Evolutionary conservation across 768 basidiomycete genomes (phyloP).

Genomic region (Tulasnella sp.): DNA sequence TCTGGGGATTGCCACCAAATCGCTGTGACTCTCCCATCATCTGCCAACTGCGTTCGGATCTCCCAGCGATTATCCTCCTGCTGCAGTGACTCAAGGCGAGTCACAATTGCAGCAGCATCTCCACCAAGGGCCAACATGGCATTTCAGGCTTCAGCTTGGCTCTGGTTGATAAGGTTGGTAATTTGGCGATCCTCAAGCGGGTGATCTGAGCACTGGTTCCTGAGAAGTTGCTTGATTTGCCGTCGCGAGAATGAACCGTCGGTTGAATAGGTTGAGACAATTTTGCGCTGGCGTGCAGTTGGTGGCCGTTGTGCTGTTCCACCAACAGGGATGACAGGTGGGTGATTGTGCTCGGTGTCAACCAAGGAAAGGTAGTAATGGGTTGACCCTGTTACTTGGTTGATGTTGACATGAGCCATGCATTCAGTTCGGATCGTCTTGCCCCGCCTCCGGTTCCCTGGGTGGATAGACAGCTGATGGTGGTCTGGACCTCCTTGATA

Average conservation of each 20-base stretch:
- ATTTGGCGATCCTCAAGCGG: conserved; percentile 39
- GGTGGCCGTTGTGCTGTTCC: conserved; percentile 32
- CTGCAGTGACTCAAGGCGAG: conserved; percentile 31
- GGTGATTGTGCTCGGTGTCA: too few relatives aligned
- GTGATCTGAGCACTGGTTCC: conserved; percentile 29
- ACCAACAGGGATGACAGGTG: conserved; percentile 34
- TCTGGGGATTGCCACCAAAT: conserved; percentile 39
- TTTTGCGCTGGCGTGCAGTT: conserved; percentile 32
- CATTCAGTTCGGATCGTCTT: too few relatives aligned
- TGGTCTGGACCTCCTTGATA: not conserved
- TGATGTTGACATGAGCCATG: too few relatives aligned
- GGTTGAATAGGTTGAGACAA: conserved; percentile 28
- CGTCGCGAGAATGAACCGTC: conserved; percentile 22
- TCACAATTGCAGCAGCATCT: conserved; percentile 36
- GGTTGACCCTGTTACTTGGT: too few relatives aligned
- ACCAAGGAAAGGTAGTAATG: too few relatives aligned
- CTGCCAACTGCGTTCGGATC: conserved; percentile 34
- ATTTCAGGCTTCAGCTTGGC: conserved; percentile 31
- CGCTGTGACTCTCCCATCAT: conserved; percentile 25
- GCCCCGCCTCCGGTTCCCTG: too few relatives aligned
- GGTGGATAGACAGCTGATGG: conserved; percentile 11
- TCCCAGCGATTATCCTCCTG: conserved; percentile 35
- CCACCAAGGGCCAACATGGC: conserved; percentile 37
- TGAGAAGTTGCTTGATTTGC: conserved; percentile 18
- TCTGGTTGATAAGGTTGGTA: conserved; percentile 36